Evolutionary conservation across 2,329 filamentous ascomycete genomes (phyloP).

Genomic region (Aspergillus brasiliensis): DNA sequence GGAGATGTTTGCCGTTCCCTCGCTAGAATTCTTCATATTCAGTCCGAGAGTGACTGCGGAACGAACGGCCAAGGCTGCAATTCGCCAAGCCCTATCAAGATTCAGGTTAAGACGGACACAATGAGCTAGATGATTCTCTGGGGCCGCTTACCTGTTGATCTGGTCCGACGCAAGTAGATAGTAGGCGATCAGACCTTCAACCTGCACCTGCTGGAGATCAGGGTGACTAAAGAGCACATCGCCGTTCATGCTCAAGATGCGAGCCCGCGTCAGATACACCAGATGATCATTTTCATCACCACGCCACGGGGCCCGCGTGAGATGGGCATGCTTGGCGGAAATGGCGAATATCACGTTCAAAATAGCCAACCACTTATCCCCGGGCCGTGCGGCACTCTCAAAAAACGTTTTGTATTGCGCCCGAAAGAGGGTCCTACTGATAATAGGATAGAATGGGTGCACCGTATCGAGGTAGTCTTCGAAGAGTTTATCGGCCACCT

Average conservation of each 20-base stretch:
- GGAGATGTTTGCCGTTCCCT: constrained; percentile 38
- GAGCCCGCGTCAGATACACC: constrained; percentile 47
- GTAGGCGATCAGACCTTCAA: constrained; percentile 47
- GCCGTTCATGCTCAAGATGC: constrained; percentile 46
- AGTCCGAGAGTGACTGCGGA: constrained; percentile 47
- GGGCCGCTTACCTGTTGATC: constrained; percentile 43
- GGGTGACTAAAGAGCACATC: constrained; percentile 47
- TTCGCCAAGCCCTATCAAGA: constrained; percentile 42
- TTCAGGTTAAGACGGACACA: background rate
- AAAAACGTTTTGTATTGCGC: constrained; percentile 45
- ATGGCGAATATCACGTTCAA: constrained; percentile 52
- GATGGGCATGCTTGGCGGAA: constrained; percentile 45
- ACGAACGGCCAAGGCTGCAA: constrained; percentile 46
- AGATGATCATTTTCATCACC: constrained; percentile 47
- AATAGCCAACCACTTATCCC: constrained; percentile 48
- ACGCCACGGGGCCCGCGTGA: constrained; percentile 45
- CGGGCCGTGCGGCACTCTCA: constrained; percentile 36
- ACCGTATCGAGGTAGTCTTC: constrained; percentile 46
- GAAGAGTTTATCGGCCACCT: constrained; percentile 45
- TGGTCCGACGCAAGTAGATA: constrained; percentile 47
- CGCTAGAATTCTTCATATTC: constrained; percentile 47
- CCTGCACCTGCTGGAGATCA: constrained; percentile 50
- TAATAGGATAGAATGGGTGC: constrained; percentile 49
- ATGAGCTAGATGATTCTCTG: background rate
- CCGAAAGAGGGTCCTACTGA: constrained; percentile 44